Base-by-base conservation (phyloP, 169 alveolate species). In the Eimeria maxima region DNA sequence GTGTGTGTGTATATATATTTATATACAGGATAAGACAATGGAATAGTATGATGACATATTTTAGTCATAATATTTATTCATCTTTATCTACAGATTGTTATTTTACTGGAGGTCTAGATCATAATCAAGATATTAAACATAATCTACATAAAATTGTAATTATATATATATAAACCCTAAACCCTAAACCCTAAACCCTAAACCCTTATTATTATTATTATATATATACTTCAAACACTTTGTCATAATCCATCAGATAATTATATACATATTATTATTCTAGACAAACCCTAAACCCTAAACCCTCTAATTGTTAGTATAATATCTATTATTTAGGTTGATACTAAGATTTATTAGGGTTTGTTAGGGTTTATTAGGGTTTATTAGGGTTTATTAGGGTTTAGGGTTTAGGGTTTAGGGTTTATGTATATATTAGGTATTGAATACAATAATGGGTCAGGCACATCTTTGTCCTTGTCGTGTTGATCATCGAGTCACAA, bases 391-490 rank as follows among this genome's bases (percentile, higher is more conserved):
- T 50, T 50, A 50, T 50, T 50, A 50, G 76, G 76, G 76, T 65
- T 65, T 65, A 63, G 74, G 74, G 74, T 63, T 63, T 63, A 65
- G 76, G 76, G 76, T 22, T 65, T 24, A 65, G 76, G 76, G 76
- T 65, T 65, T 65, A 29, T 50, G 57, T 5, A 11, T 50, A 50
- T 50, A 7, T 11, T 50, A 50, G 57, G 57, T 90, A 0, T 57
- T 71, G 16, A 90, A 90, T 63, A 90, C 95, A 16, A 55, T 90
- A 5, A 60, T 90, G 65, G 95, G 95, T 6, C 95, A 90, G 63
- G 89, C 95, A 14, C 95, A 90, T 33, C 81, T 90, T 7, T 90
- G 89, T 65, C 95, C 95, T 18, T 60, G 69, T 11, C 69, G 80
- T 16, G 95, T 90, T 10, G 95, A 90, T 45, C 95, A 90, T 27